Evolutionary conservation across 257 asterid species (phyloP).

Genomic region (Coffea canephora): DNA sequence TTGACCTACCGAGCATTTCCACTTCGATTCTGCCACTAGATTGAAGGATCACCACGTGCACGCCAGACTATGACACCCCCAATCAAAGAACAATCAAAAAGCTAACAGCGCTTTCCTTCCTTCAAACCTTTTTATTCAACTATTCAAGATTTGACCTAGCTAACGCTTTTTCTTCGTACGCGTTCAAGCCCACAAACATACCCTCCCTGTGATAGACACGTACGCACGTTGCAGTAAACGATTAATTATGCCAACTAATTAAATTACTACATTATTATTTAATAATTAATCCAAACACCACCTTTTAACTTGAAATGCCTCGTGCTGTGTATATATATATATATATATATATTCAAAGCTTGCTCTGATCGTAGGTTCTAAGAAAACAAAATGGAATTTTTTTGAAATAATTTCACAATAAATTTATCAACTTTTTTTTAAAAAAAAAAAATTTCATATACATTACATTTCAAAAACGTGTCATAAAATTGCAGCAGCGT

Average conservation of each 20-base stretch:
- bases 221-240: background rate
- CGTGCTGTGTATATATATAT: too few relatives aligned
- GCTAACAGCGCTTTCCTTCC: background rate
- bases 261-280: background rate
- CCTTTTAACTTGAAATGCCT: background rate
- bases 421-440: too few relatives aligned
- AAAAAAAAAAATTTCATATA: too few relatives aligned
- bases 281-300: background rate
- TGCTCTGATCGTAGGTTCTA: too few relatives aligned
- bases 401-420: too few relatives aligned
- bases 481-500: too few relatives aligned
- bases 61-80: background rate
- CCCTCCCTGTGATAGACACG: background rate
- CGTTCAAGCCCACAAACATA: too few relatives aligned
- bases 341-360: too few relatives aligned
- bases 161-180: background rate
- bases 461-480: too few relatives aligned
- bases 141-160: slow-evolving; percentile 24
- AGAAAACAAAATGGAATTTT: too few relatives aligned
- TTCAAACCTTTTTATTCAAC: background rate
- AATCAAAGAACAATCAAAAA: background rate
- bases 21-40: background rate
- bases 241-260: background rate
- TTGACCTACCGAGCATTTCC: slow-evolving; percentile 39
- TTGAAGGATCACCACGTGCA: slow-evolving; percentile 31